Evolutionary conservation across 1,284 basidiomycete species (phyloP), one percentile per base, ranked within the genome.

Genomic region (Naganishia cerealis): DNA sequence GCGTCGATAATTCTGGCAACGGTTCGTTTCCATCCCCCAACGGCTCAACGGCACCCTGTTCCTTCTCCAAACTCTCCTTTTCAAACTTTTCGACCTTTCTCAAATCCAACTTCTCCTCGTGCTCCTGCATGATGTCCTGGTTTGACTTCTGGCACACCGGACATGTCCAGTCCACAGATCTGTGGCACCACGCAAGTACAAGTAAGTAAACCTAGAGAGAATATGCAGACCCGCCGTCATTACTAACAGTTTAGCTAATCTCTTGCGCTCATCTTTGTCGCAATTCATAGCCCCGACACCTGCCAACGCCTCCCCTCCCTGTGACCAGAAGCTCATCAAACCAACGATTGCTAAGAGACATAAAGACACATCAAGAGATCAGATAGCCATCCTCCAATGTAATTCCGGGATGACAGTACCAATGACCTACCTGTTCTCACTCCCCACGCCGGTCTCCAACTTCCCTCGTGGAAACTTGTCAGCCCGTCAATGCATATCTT

Each of bases 391-490:
- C 15, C 21, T 29, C 56, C 29, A 33, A 7, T 12, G n/a, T 7
- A 15, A 16, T 29, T 18, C 12, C 36, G n/a, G 29, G 40, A 69
- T 82, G 80, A 58, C 71, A 87, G 92, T 92, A 68, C 18, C 29
- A 6, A 33, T 33, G 15, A 52, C 61, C 29, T 54, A 63, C 61
- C 61, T 13, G 94, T 97, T 69, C 94, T 86, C 33, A 98, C 91
- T 67, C 94, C 94, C 94, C 94, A 98, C 15, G 94, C 93, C 39
- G 94, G 94, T 80, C 96, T 93, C 94, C 94, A 98, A 53, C 74
- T 75, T 2, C 78, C 78, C 26, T 78, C 76, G 68, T 80, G 79
- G 67, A 81, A 94, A 71, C 85, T 92, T 13, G 92, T 94, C 76
- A 94, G 90, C 75, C 92, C 94, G 65, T 82, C 80, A 75, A 94